Percentiles rank a stretch among this genome's conserved stretches.
These are phyloP conservation scores for Trichoderma sp. DNA, from an alignment of 2,329 filamentous ascomycete species.

Conservation along the genomic window DNA sequence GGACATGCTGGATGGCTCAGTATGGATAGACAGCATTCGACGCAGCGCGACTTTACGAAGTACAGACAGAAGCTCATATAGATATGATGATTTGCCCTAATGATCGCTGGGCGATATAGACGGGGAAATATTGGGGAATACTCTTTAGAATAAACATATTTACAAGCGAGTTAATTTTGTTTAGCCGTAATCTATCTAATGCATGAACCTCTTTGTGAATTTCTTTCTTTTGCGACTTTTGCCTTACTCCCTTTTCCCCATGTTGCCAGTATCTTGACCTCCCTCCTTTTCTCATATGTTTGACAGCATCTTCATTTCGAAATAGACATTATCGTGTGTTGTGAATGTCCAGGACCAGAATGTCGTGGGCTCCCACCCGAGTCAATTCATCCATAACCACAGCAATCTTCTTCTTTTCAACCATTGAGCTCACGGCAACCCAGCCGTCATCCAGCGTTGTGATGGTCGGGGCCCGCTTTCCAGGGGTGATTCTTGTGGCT, in stretches of 20 bases:
- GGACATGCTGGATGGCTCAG: slow-evolving; percentile 82
- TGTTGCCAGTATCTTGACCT: not conserved
- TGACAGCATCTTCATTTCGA: not conserved
- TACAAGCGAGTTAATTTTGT: not conserved
- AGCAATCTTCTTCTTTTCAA: slow-evolving; percentile 82
- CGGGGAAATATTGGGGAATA: not conserved
- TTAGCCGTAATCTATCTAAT: not conserved
- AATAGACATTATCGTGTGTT: slow-evolving; percentile 63
- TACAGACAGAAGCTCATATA: slow-evolving; percentile 40
- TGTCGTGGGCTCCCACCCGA: slow-evolving; percentile 77
- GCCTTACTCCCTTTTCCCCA: not conserved
- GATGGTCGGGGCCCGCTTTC: slow-evolving; percentile 89
- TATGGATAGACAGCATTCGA: slow-evolving; percentile 91
- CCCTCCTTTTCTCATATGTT: not conserved
- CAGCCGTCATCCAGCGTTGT: slow-evolving; percentile 88
- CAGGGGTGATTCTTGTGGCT: slow-evolving; percentile 80
- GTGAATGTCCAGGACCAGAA: slow-evolving; percentile 81
- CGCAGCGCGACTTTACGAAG: slow-evolving; percentile 74
- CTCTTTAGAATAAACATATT: not conserved
- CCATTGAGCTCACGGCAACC: slow-evolving; percentile 95
- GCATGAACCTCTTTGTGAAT: not conserved
- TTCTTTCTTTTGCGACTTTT: not conserved
- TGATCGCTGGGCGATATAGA: not conserved
- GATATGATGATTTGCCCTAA: slow-evolving; percentile 33
- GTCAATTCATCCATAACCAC: slow-evolving; percentile 83